A percentile compares a stretch with the other conserved stretches of the same genome.
phyloP scores from a whole-genome alignment of 257 asterid species.

The Scutellaria baicalensis region DNA sequence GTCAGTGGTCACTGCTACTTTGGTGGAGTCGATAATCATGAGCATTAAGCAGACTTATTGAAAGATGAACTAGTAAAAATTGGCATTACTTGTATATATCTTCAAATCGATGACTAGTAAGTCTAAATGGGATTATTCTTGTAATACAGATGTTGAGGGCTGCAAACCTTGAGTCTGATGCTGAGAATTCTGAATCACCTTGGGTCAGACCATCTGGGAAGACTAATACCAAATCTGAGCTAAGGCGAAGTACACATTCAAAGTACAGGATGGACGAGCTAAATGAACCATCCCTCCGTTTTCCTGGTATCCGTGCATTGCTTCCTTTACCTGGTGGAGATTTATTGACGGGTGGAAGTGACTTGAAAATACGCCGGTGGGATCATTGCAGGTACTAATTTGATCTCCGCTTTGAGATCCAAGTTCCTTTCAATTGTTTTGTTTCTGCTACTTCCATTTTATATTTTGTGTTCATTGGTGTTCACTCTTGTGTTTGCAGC shows the following conservation, averaged over 20 bases:
- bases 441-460: not conserved
- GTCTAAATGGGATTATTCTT: slow-evolving; percentile 5
- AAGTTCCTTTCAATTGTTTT: not conserved
- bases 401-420: slow-evolving; percentile 10
- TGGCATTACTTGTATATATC: not conserved
- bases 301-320: slow-evolving; percentile 93
- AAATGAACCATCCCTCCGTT: slow-evolving; percentile 68
- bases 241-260: slow-evolving; percentile 45
- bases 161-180: slow-evolving; percentile 61
- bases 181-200: slow-evolving; percentile 59
- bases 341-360: slow-evolving; percentile 93
- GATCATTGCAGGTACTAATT: slow-evolving; percentile 75
- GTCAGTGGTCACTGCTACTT: slow-evolving; percentile 4
- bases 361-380: slow-evolving; percentile 96
- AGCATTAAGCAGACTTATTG: not conserved
- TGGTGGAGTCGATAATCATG: not conserved
- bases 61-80: not conserved
- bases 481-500: slow-evolving; percentile 37
- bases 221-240: slow-evolving; percentile 55
- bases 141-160: slow-evolving; percentile 62
- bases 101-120: not conserved
- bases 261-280: slow-evolving; percentile 86
- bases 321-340: slow-evolving; percentile 99
- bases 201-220: slow-evolving; percentile 77
- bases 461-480: slow-evolving; percentile 11